Evolutionary conservation across 2,329 filamentous ascomycete species (phyloP).

Genomic region (Gyromitra esculenta): DNA sequence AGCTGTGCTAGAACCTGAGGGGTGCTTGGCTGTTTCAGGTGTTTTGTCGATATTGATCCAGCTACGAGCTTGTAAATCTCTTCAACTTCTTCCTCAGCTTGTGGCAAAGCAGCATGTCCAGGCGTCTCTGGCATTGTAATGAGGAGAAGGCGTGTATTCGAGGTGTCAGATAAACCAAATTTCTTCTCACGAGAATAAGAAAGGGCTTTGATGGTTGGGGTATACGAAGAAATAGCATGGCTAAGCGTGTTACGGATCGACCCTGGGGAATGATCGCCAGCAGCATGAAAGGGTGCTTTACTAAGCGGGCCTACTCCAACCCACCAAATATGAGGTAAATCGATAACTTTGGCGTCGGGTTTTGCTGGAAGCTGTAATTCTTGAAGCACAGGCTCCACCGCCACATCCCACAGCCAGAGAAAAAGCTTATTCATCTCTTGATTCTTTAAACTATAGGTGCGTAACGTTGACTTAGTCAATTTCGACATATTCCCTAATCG

Average conservation of each 20-base stretch:
- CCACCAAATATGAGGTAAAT: slow-evolving; percentile 41
- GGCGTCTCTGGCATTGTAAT: slow-evolving; percentile 38
- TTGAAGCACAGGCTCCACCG: slow-evolving; percentile 37
- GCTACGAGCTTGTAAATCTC: slow-evolving; percentile 4
- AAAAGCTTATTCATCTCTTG: slow-evolving; percentile 38
- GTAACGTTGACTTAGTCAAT: background rate
- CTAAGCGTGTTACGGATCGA: slow-evolving; percentile 32
- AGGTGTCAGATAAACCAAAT: slow-evolving; percentile 1
- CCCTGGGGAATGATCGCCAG: slow-evolving; percentile 39
- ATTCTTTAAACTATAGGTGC: background rate
- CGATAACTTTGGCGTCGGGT: background rate
- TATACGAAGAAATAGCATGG: slow-evolving; percentile 41
- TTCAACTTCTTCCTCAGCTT: slow-evolving; percentile 23
- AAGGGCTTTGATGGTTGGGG: slow-evolving; percentile 45
- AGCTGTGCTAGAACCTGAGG: slow-evolving; percentile 16
- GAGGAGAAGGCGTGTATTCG: slow-evolving; percentile 16
- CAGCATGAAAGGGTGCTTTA: slow-evolving; percentile 42
- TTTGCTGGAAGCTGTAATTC: slow-evolving; percentile 2
- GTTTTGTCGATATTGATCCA: background rate
- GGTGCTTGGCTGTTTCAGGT: background rate
- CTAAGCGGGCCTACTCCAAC: slow-evolving; percentile 23
- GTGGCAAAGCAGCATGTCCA: background rate
- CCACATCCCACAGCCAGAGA: slow-evolving; percentile 50
- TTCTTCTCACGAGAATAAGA: slow-evolving; percentile 39
- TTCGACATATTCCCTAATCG: background rate